Evolutionary conservation across 148 eudicot species (phyloP).

Genomic region (Persicaria maculosa): DNA sequence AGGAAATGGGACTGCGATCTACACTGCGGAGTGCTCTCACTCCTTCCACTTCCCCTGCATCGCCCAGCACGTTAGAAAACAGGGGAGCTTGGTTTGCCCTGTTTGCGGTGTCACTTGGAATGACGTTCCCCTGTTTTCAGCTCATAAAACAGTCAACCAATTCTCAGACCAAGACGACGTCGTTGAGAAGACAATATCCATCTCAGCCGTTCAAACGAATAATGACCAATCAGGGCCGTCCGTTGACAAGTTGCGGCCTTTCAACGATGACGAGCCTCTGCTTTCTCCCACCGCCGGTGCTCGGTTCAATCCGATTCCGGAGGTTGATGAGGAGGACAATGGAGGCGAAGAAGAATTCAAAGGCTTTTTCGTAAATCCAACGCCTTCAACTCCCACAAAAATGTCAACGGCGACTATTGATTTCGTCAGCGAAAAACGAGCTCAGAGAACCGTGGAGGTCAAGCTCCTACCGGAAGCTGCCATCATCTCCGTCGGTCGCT

Average conservation of each 20-base stretch:
- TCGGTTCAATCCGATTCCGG: constrained; percentile 67
- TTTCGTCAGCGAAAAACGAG: neutral
- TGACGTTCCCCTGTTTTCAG: constrained; percentile 42
- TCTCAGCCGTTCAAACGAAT: constrained; percentile 12
- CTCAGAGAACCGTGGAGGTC: constrained; percentile 33
- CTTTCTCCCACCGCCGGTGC: constrained; percentile 47
- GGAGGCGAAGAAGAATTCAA: constrained; percentile 31
- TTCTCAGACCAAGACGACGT: constrained; percentile 6
- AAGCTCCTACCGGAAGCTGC: constrained; percentile 58
- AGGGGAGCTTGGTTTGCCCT: constrained; percentile 48
- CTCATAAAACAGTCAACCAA: neutral
- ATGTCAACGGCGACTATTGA: neutral
- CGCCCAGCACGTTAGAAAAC: constrained; percentile 36
- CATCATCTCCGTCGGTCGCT: constrained; percentile 49
- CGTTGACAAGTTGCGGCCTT: neutral
- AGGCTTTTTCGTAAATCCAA: constrained; percentile 43
- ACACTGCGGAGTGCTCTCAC: constrained; percentile 85
- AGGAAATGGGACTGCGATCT: constrained; percentile 61
- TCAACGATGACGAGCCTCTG: constrained; percentile 75
- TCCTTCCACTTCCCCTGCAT: constrained; percentile 82
- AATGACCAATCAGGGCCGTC: neutral
- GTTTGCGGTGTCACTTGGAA: constrained; percentile 67
- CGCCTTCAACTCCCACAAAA: constrained; percentile 9
- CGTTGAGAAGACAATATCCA: constrained; percentile 5
- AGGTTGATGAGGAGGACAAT: constrained; percentile 47